phyloP scores from a whole-genome alignment of 345 rosid species.

The Laguncularia racemosa region DNA sequence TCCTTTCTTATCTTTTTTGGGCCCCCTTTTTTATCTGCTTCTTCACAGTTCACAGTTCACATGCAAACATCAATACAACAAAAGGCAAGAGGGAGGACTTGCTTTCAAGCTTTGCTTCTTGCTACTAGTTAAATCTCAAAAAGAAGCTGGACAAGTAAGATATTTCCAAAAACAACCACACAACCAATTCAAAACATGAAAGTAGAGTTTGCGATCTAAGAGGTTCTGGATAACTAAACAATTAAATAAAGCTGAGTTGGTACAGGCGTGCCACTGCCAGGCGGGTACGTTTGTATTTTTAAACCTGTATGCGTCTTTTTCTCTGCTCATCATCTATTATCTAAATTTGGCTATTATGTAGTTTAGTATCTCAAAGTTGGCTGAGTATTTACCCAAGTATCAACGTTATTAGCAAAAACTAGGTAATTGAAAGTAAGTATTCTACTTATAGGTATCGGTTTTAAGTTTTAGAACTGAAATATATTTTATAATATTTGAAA shows the following conservation, averaged over 20 bases:
- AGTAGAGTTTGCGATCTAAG: slow-evolving; percentile 8
- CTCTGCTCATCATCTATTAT: too few species aligned
- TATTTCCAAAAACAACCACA: slow-evolving; percentile 11
- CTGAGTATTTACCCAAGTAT: too few species aligned
- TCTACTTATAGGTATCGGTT: too few species aligned
- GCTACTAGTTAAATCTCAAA: not conserved
- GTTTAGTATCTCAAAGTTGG: too few species aligned
- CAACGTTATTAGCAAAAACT: too few species aligned
- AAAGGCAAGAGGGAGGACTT: slow-evolving; percentile 1
- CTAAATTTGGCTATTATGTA: too few species aligned
- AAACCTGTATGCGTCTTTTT: slow-evolving; percentile 11
- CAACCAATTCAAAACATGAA: slow-evolving; percentile 15
- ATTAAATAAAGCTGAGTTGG: slow-evolving; percentile 5
- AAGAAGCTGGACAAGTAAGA: not conserved
- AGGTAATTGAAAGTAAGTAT: too few species aligned
- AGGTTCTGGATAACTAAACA: not conserved
- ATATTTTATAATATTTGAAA: too few species aligned
- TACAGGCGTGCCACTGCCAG: slow-evolving; percentile 15
- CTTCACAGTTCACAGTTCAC: slow-evolving; percentile 13
- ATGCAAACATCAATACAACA: slow-evolving; percentile 14
- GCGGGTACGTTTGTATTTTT: slow-evolving; percentile 6
- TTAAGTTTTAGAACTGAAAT: too few species aligned
- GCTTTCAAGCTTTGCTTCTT: not conserved
- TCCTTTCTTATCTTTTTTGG: slow-evolving; percentile 1
- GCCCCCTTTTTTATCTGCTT: not conserved